phyloP scores from a whole-genome alignment of 768 basidiomycete species.

The Rhodotorula paludigena region DNA sequence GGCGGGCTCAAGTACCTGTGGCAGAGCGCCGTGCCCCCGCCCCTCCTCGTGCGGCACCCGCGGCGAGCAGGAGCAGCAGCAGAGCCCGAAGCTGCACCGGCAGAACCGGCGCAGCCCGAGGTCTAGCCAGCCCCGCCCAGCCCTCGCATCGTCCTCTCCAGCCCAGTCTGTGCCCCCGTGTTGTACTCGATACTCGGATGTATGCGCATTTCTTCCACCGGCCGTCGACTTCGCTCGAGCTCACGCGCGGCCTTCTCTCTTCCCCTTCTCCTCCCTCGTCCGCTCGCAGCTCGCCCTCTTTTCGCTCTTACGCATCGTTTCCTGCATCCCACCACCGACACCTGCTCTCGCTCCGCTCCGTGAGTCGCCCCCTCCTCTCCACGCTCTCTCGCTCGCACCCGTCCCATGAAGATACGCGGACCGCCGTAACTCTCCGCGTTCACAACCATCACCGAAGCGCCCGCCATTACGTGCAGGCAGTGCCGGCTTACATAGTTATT shows the following conservation, averaged over 20 bases:
- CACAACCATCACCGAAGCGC: too few relatives aligned
- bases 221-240: background rate
- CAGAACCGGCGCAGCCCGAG: too few relatives aligned
- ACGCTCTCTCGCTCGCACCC: too few relatives aligned
- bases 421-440: too few relatives aligned
- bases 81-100: too few relatives aligned
- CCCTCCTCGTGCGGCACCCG: constrained; percentile 10
- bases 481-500: too few relatives aligned
- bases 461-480: too few relatives aligned
- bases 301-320: background rate
- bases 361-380: too few relatives aligned
- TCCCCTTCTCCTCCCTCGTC: background rate
- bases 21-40: constrained; percentile 2
- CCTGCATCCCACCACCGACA: background rate
- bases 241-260: background rate
- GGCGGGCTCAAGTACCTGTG: constrained; percentile 26
- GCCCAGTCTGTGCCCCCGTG: background rate
- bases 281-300: background rate
- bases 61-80: background rate
- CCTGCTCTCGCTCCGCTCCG: too few relatives aligned
- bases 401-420: too few relatives aligned
- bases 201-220: background rate
- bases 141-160: too few relatives aligned
- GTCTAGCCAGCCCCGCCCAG: too few relatives aligned
- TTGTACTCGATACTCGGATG: background rate